These are phyloP conservation scores for Bipolaris zeicola DNA, from an alignment of 2,329 filamentous ascomycete genomes.

Conservation along the genomic window DNA sequence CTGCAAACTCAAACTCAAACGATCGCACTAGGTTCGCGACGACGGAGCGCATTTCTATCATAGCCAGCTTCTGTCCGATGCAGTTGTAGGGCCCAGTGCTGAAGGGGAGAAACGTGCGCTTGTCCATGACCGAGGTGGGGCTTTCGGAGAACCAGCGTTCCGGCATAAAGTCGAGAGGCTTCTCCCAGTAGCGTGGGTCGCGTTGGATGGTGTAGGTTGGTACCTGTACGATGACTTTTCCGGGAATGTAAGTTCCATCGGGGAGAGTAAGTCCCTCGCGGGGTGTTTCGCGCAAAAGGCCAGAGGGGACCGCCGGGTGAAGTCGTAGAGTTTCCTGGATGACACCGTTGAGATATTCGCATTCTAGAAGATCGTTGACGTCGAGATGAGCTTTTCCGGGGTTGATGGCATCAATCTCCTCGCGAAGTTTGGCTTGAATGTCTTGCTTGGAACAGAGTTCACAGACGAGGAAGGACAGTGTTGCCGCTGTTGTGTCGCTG, in stretches of 20 bases:
- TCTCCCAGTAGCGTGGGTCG: constrained; percentile 34
- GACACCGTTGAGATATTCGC: constrained; percentile 37
- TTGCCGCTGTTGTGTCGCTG: constrained; percentile 40
- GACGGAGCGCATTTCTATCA: constrained; percentile 67
- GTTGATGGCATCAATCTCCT: constrained; percentile 22
- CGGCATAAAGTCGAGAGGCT: constrained; percentile 35
- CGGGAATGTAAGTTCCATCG: constrained; percentile 39
- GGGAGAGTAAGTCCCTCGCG: constrained; percentile 40
- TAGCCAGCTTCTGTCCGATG: constrained; percentile 70
- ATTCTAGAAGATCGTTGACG: constrained; percentile 32
- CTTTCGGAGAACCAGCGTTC: constrained; percentile 40
- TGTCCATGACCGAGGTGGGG: constrained; percentile 30
- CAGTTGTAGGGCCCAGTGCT: constrained; percentile 71
- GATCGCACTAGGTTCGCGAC: constrained; percentile 64
- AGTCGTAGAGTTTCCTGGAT: constrained; percentile 41
- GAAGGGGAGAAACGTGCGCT: constrained; percentile 72
- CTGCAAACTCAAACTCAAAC: constrained; percentile 59
- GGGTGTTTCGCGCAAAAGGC: constrained; percentile 42
- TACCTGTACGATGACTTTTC: constrained; percentile 37
- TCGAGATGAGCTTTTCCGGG: constrained; percentile 31
- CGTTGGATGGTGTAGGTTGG: constrained; percentile 39
- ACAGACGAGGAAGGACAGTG: constrained; percentile 36
- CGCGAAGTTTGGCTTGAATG: constrained; percentile 30
- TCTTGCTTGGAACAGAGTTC: constrained; percentile 36
- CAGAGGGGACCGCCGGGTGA: constrained; percentile 39